Evolutionary conservation across 495 filamentous ascomycete species (phyloP), one percentile per base, ranked within the genome.

Genomic region (Pyrenula aspistea): DNA sequence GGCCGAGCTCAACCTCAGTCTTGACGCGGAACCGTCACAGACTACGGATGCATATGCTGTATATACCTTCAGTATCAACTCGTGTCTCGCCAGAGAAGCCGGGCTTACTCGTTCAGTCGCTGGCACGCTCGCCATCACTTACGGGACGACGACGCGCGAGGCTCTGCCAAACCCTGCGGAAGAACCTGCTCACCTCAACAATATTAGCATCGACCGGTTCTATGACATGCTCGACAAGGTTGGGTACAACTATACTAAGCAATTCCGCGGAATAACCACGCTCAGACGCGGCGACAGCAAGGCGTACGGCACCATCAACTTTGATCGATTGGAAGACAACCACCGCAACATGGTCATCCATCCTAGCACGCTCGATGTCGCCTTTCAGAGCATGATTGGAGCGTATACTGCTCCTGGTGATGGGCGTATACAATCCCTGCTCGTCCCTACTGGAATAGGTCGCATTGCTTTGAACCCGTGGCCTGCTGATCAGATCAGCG

Each of bases 211-310:
- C 24, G n/a, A 59, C 21, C 23, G 57, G 1, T 49, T 63, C 11
- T 69, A 67, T 25, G 36, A 53, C 15, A 58, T 65, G 49, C 51
- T 64, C 2, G 48, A 53, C 10, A 47, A 55, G 1, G 49, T 55
- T 2, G 64, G 64, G 11, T 64, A 66, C 19, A 58, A 61, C 11
- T 67, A 60, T 25, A 66, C 66, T 12, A 53, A 57, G 2, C 56
- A 24, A 15, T 67, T 70, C 54, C 52, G 56, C 22, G 58, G 63
- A 42, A 42, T 47, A 59, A 65, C 2, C 21, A 56, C 0, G 59
- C 67, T 20, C 20, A 60, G n/a, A 25, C 56, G 23, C 22, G 60
- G 4, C 57, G 53, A 1, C 47, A 55, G 25, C 21, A 22, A 25
- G 31, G 31, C 31, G 31, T 42, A 54, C 20, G 60, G 57, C 2